Conservation (phyloP, 1,284 basidiomycete species). For the Boletellus sp. region DNA sequence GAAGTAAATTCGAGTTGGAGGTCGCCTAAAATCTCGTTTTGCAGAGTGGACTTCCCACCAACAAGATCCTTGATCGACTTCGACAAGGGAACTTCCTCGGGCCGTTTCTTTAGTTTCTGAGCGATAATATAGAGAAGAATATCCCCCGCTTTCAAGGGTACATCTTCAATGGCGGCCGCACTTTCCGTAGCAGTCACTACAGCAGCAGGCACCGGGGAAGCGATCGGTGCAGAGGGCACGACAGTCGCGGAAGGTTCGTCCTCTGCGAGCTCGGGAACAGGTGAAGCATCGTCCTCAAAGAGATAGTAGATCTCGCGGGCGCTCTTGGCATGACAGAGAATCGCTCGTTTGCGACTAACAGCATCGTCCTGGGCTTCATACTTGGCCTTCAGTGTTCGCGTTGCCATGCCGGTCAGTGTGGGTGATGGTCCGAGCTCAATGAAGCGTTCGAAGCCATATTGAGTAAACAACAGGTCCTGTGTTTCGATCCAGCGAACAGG, state of each 20-base stretch:
- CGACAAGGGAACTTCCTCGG: constrained; percentile 84
- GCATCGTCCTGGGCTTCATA: constrained; percentile 91
- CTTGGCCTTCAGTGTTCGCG: constrained; percentile 92
- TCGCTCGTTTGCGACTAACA: constrained; percentile 72
- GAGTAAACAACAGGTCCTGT: constrained; percentile 88
- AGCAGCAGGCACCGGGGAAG: constrained; percentile 43
- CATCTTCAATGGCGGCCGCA: constrained; percentile 80
- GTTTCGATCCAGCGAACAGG: constrained; percentile 99
- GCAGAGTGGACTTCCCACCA: constrained; percentile 95
- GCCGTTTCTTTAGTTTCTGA: constrained; percentile 96
- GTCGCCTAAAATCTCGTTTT: constrained; percentile 95
- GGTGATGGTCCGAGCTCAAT: constrained; percentile 96
- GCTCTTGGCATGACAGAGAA: constrained; percentile 94
- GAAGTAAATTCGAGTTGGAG: constrained; percentile 87
- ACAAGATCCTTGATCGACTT: constrained; percentile 99
- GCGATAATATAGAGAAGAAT: constrained; percentile 88
- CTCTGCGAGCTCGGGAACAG: constrained; percentile 45
- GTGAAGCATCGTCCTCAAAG: constrained; percentile 81
- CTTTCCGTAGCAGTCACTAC: constrained; percentile 53
- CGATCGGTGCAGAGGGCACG: constrained; percentile 44
- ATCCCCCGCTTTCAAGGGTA: constrained; percentile 88
- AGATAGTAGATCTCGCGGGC: constrained; percentile 96
- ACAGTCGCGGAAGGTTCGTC: constrained; percentile 41
- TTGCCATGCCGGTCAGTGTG: constrained; percentile 94
- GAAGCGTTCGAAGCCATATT: constrained; percentile 90